Base-by-base conservation (phyloP, 1,139 yeast species). In the Pneumocystis wakefieldiae region DNA sequence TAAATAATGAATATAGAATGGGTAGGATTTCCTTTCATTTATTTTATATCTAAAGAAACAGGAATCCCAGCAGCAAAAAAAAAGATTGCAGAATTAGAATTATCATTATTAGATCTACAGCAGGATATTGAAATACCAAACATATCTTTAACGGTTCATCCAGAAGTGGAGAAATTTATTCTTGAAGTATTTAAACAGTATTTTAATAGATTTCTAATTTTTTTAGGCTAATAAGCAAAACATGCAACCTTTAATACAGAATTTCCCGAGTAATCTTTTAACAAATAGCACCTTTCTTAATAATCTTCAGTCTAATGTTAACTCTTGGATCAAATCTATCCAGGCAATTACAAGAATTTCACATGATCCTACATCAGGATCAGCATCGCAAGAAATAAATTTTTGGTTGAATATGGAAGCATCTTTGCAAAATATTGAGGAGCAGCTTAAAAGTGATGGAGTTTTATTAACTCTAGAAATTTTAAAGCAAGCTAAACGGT, bases 321-420 rank as follows among this genome's bases (percentile, higher is more conserved):
- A 87, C 68, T 77, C 77, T 12, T 90, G 97, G 97, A 81, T 85
- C 32, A 80, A 78, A 66, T 81, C 82, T 59, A 81, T 85, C 14
- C 87, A 84, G 67, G 73, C 78, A 0, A 75, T 88, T 8, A 81
- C 91, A 0, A 75, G 76, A 41, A 72, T 85, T 59, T 72, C 78
- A 36, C 73, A 79, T 4, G 80, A 80, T 41, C 83, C 87, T 0
- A 67, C 74, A 1, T 83, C 81, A 59, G 90, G 88, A 0, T 76
- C 81, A 0, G 82, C 90, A 0, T 69, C 76, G 0, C 92, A 87
- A 63, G 97, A 91, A 70, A 78, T 86, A 14, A 82, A 80, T 62
- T 91, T 87, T 69, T 91, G 97, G 97, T 76, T 77, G 29, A 81
- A 89, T 0, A 78, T 87, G 77, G 94, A 87, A 69, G 72, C 75